Base-by-base conservation (phyloP, 1,284 basidiomycete species). In the Ceratobasidium sp. region DNA sequence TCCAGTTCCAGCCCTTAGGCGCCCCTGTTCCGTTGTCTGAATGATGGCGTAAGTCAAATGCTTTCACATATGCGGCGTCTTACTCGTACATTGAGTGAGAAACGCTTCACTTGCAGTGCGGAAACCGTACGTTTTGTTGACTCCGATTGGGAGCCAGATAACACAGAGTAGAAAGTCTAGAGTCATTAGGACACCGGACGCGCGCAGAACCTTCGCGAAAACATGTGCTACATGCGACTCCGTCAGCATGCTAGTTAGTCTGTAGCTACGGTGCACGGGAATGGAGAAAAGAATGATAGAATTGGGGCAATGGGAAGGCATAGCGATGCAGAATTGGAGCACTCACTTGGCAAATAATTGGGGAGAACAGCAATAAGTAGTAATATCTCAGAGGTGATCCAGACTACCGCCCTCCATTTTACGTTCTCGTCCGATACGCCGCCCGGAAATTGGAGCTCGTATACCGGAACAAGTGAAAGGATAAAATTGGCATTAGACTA, bases 91-190 rank as follows among this genome's bases (percentile, higher is more conserved):
- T 35, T 76, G 78, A 48, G 80, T 71, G 20, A 81, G 83, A 52
- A 85, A 83, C 3, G 82, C 82, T 70, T 82, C 84, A 4, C 79
- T 67, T 3, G 80, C 79, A 20, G 67, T 66, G 67, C 83, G 82
- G 78, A 84, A 81, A 50, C 83, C 84, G 78, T 84, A 83, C 4
- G 82, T 83, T 57, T 81, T 62, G 46, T 77, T 79, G 4, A 83
- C 84, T 12, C 83, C 83, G 74, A 85, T 81, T 0, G 84, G 84
- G 48, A 85, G 80, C 84, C 84, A 85, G 60, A 84, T 83, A 46
- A 83, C 57, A 54, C 83, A 84, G 2, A 84, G 71, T 30, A 83
- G 27, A 62, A 83, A 81, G 78, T 85, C 84, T 67, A 85, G 66
- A 23, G 80, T 57, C 80, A 85, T 85, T 70, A 85, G 78, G 50